These are phyloP conservation scores for Tuber melanosporum DNA, from an alignment of 495 filamentous ascomycete species.

Conservation along the genomic window DNA sequence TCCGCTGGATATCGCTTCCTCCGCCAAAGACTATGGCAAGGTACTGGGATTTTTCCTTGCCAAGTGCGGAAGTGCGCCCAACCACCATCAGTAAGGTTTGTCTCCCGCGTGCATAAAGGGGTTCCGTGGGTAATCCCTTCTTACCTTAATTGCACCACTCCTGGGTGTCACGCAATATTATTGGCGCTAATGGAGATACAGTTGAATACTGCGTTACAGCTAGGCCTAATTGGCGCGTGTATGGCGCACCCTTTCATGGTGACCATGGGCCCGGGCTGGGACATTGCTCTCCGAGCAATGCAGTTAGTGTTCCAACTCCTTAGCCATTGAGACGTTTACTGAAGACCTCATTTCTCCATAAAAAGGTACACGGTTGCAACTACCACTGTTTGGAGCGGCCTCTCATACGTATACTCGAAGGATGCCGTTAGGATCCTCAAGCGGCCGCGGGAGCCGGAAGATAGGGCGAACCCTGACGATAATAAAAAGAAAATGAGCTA, in stretches of 20 bases:
- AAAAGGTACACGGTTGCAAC: conserved; percentile 65
- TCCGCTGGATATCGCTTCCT: conserved; percentile 86
- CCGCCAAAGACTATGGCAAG: conserved; percentile 82
- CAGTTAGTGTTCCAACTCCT: conserved; percentile 56
- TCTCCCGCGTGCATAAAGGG: neutral
- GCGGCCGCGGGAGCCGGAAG: conserved; percentile 45
- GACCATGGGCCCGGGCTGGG: conserved; percentile 48
- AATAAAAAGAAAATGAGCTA: conserved; percentile 1
- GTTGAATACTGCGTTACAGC: conserved; percentile 69
- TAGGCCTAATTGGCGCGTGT: conserved; percentile 69
- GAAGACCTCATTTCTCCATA: neutral
- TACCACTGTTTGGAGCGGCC: conserved; percentile 77
- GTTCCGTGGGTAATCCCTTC: neutral
- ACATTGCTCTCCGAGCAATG: conserved; percentile 54
- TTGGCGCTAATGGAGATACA: conserved; percentile 9
- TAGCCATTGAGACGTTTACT: conserved; percentile 6
- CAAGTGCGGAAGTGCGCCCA: conserved; percentile 85
- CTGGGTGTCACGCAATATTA: neutral
- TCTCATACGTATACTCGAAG: conserved; percentile 74
- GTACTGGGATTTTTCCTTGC: conserved; percentile 98
- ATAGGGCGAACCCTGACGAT: conserved; percentile 17
- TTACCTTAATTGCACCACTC: neutral
- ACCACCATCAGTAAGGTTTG: conserved; percentile 78
- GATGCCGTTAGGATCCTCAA: conserved; percentile 74
- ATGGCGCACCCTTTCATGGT: conserved; percentile 63